Percentiles rank a stretch among this genome's conserved stretches.
phyloP scores from a whole-genome alignment of 2,329 filamentous ascomycete genomes.

The Grosmannia clavigera region DNA sequence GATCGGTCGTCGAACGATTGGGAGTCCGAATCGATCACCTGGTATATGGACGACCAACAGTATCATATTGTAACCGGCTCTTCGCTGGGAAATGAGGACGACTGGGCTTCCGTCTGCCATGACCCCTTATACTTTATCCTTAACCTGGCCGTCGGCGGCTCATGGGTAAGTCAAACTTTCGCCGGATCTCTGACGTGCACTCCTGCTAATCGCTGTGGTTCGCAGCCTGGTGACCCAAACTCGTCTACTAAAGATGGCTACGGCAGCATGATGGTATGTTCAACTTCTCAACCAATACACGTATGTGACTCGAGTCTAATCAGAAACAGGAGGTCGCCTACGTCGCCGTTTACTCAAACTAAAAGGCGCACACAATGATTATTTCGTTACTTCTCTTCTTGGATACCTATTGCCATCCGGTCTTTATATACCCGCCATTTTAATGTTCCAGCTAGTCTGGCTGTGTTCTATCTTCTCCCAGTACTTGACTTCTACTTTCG shows the following conservation, averaged over 20 bases:
- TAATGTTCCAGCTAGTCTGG: too few species aligned
- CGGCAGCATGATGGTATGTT: slow-evolving; percentile 14
- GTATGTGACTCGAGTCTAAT: background rate
- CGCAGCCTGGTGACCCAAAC: slow-evolving; percentile 28
- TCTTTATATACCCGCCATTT: background rate
- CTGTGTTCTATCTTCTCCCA: too few species aligned
- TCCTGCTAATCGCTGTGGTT: background rate
- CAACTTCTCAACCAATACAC: background rate
- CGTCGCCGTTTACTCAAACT: slow-evolving; percentile 15
- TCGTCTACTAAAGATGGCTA: slow-evolving; percentile 12
- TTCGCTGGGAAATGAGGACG: slow-evolving; percentile 25
- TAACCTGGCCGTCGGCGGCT: slow-evolving; percentile 41
- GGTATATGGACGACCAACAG: slow-evolving; percentile 28
- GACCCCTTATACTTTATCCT: slow-evolving; percentile 35
- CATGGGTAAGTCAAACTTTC: slow-evolving; percentile 23
- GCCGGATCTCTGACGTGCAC: background rate
- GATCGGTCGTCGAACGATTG: slow-evolving; percentile 32
- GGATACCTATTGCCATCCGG: background rate
- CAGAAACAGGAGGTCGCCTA: slow-evolving; percentile 14
- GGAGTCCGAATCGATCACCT: slow-evolving; percentile 33
- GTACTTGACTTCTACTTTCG: too few species aligned
- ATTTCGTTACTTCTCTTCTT: background rate
- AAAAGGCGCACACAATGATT: background rate
- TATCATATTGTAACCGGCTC: slow-evolving; percentile 31
- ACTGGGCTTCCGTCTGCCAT: slow-evolving; percentile 34